Conservation (phyloP, 495 filamentous ascomycete genomes). For the Collariella sp. region DNA sequence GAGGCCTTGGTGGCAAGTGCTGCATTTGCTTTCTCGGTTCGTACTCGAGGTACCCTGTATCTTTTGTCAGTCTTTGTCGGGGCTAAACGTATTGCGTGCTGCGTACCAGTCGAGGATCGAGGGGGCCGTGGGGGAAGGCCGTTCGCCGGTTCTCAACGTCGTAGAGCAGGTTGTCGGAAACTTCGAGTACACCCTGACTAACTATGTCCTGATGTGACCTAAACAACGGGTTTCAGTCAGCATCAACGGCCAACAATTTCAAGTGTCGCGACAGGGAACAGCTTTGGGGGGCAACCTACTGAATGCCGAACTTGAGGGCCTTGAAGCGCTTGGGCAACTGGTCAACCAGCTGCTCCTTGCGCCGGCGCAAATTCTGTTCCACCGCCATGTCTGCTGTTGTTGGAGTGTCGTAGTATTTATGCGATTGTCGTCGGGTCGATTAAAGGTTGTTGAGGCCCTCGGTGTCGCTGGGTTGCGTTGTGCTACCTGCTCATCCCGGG, state of each 20-base stretch:
- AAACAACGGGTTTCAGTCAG: conserved; percentile 8
- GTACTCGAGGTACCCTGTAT: conserved; percentile 68
- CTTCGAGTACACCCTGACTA: conserved; percentile 84
- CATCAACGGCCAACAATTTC: conserved; percentile 11
- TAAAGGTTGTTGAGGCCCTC: background rate
- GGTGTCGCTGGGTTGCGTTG: background rate
- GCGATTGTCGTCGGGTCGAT: background rate
- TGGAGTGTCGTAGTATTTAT: background rate
- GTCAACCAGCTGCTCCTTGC: conserved; percentile 86
- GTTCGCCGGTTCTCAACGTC: conserved; percentile 66
- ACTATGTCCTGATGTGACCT: conserved; percentile 89
- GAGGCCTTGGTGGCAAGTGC: conserved; percentile 70
- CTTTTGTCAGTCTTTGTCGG: conserved; percentile 13
- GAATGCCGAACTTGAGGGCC: conserved; percentile 85
- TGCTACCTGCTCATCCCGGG: conserved; percentile 16
- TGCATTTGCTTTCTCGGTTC: conserved; percentile 50
- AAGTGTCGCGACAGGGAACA: background rate
- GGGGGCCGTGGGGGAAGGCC: conserved; percentile 68
- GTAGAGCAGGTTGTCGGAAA: conserved; percentile 84
- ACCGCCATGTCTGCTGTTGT: conserved; percentile 7
- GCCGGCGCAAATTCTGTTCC: conserved; percentile 7
- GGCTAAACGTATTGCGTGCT: background rate
- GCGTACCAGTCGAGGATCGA: conserved; percentile 67
- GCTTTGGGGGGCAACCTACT: conserved; percentile 43
- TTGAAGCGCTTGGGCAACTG: conserved; percentile 82